These are phyloP conservation scores for Cylindrodendrum hubeiense DNA, from an alignment of 2,329 filamentous ascomycete genomes.

Conservation along the genomic window DNA sequence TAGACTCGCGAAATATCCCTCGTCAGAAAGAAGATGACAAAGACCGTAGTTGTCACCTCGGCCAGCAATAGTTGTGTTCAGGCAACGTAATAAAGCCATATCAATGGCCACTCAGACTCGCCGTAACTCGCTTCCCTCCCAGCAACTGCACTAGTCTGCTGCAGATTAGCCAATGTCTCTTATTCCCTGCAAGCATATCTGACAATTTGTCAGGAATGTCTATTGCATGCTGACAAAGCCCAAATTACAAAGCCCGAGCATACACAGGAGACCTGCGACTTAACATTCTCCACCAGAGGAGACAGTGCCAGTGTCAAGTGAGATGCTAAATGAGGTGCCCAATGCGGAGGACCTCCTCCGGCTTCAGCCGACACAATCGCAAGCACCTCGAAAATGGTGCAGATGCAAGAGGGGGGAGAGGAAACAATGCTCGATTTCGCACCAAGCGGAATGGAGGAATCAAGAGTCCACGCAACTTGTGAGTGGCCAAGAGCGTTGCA, in stretches of 20 bases:
- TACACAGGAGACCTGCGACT: background rate
- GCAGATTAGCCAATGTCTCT: background rate
- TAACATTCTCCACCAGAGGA: background rate
- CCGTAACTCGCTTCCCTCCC: background rate
- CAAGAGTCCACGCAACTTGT: background rate
- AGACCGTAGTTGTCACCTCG: background rate
- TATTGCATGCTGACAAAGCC: background rate
- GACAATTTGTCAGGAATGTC: background rate
- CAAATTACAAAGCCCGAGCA: background rate
- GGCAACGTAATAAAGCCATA: background rate
- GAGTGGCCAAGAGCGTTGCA: conserved; percentile 15
- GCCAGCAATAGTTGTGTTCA: background rate
- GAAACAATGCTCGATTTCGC: background rate
- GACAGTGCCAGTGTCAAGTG: too few species aligned
- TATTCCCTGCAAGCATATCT: background rate
- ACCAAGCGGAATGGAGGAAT: background rate
- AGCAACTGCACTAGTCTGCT: background rate
- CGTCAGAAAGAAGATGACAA: background rate
- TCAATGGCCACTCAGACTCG: background rate
- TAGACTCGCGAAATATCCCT: background rate
- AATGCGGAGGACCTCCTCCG: conserved; percentile 2
- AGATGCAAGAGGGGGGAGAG: background rate
- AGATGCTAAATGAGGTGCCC: background rate
- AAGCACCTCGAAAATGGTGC: background rate
- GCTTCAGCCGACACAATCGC: background rate